phyloP scores from a whole-genome alignment of 768 basidiomycete species.

The Lactarius deliciosus region DNA sequence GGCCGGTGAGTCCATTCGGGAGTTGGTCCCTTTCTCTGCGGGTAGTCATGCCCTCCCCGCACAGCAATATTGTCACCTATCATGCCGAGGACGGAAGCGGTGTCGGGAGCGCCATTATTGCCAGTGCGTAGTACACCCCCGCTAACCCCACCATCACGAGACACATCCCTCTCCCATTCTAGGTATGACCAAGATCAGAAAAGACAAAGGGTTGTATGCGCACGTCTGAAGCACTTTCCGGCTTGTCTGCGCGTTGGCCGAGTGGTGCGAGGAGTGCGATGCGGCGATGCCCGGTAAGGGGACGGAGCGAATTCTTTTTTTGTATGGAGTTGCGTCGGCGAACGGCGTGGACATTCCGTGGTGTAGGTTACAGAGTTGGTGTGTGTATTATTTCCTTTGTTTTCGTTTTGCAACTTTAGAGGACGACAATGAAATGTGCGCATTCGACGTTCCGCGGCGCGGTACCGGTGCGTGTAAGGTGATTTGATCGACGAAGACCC shows the following conservation, averaged over 20 bases:
- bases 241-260: neutral
- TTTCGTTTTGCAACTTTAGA: neutral
- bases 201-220: slow-evolving; percentile 58
- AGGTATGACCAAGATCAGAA: slow-evolving; percentile 91
- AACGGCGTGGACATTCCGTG: slow-evolving; percentile 4
- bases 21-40: neutral
- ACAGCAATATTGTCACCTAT: slow-evolving; percentile 71
- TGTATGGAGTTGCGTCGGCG: slow-evolving; percentile 5
- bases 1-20: slow-evolving; percentile 60
- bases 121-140: slow-evolving; percentile 46
- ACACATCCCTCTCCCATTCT: slow-evolving; percentile 3
- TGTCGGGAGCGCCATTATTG: slow-evolving; percentile 96
- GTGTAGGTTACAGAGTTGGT: neutral
- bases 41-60: neutral
- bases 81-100: slow-evolving; percentile 92
- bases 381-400: neutral
- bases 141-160: neutral
- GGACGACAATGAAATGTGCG: neutral
- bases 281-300: neutral
- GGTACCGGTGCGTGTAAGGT: too few species aligned
- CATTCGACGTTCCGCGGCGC: neutral
- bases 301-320: neutral
- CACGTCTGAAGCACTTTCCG: slow-evolving; percentile 42
- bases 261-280: neutral
- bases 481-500: too few species aligned